Conservation (phyloP, 1,284 basidiomycete species). For the Ustilago lituana region DNA sequence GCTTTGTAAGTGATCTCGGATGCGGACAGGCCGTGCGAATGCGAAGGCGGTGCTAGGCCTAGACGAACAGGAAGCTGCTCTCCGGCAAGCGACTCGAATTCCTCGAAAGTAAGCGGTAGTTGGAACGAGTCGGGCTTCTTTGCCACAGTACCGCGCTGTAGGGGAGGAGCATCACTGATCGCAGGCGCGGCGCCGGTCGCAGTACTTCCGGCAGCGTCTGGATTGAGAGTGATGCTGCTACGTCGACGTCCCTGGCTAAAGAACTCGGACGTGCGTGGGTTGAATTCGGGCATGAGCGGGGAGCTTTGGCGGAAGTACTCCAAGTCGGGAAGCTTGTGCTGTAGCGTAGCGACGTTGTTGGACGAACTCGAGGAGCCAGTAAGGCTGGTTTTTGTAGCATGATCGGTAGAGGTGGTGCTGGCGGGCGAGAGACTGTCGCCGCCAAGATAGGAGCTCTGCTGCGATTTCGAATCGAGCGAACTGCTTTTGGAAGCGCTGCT, state of each 20-base stretch:
- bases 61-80: conserved; percentile 53
- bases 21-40: conserved; percentile 19
- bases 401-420: conserved; percentile 30
- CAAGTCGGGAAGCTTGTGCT: conserved; percentile 41
- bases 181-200: conserved; percentile 2
- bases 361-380: conserved; percentile 26
- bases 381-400: conserved; percentile 16
- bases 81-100: conserved; percentile 25
- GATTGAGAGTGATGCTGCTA: conserved; percentile 22
- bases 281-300: conserved; percentile 37
- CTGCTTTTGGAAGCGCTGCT: conserved; percentile 18
- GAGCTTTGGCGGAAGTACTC: conserved; percentile 48
- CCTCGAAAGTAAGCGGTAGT: conserved; percentile 31
- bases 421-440: conserved; percentile 27
- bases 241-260: conserved; percentile 40
- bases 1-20: conserved; percentile 41
- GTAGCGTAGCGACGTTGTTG: conserved; percentile 11
- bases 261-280: conserved; percentile 46
- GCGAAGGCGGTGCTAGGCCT: conserved; percentile 50
- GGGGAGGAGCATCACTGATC: background rate
- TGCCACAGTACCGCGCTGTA: background rate
- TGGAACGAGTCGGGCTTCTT: conserved; percentile 30
- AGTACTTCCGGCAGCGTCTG: conserved; percentile 1
- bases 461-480: conserved; percentile 33
- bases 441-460: conserved; percentile 30